phyloP scores from a whole-genome alignment of 2,329 filamentous ascomycete species.

The Daldinia eschscholtzii region DNA sequence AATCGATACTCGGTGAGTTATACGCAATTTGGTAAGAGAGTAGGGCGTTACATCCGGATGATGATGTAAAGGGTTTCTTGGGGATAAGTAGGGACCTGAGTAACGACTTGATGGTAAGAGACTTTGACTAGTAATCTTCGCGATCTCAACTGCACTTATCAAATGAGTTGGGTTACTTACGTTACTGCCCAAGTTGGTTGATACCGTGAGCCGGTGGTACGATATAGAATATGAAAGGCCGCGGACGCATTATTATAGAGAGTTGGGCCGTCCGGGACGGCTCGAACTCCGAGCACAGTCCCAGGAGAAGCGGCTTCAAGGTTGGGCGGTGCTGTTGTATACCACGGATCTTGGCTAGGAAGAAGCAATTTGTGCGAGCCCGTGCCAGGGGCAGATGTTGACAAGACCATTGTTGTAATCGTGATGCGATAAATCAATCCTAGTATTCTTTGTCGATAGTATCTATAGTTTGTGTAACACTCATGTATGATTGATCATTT shows the following conservation, averaged over 20 bases:
- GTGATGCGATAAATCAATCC: background rate
- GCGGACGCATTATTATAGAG: slow-evolving; percentile 25
- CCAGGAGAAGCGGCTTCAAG: slow-evolving; percentile 50
- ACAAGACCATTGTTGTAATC: slow-evolving; percentile 7
- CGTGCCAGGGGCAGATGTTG: background rate
- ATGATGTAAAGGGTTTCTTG: slow-evolving; percentile 21
- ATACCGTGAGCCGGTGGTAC: slow-evolving; percentile 54
- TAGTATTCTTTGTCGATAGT: background rate
- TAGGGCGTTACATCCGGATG: slow-evolving; percentile 42
- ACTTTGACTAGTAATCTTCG: background rate
- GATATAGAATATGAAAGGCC: slow-evolving; percentile 56
- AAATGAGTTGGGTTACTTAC: slow-evolving; percentile 9
- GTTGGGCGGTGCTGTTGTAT: slow-evolving; percentile 48
- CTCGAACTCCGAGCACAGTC: slow-evolving; percentile 50
- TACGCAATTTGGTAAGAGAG: slow-evolving; percentile 58
- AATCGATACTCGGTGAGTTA: slow-evolving; percentile 55
- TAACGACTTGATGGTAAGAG: background rate
- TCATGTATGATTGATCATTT: background rate
- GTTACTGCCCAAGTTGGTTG: slow-evolving; percentile 56
- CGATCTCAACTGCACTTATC: background rate
- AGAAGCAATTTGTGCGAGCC: slow-evolving; percentile 33
- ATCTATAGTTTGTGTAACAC: background rate
- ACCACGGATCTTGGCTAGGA: slow-evolving; percentile 53
- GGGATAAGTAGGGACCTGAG: slow-evolving; percentile 49
- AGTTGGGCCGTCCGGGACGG: slow-evolving; percentile 45